Base-by-base conservation (phyloP, 2,329 filamentous ascomycete genomes). In the Coniochaeta sp. region DNA sequence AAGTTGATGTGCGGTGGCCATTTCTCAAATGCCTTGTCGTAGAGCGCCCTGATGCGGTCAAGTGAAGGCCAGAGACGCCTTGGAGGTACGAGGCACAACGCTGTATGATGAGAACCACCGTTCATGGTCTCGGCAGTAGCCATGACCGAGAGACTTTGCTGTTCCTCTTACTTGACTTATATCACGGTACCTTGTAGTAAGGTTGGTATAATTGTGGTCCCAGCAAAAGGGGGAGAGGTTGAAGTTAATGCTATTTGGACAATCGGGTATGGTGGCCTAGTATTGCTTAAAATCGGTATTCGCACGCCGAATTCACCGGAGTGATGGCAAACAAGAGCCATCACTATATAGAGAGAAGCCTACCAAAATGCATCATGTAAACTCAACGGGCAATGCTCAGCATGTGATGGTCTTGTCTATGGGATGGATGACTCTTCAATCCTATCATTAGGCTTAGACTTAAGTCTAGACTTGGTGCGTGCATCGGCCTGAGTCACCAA, bases 1-100 rank as follows among this genome's bases (percentile, higher is more conserved):
- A 89, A 70, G 64, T 89, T 89, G 66, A 89, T 68, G 65, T 89
- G 87, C 14, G 86, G 83, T 3, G 86, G 85, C 87, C 87, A 89
- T 70, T 77, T 82, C 28, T 74, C 75, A 64, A 81, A 82, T 0
- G 80, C 77, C 62, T 83, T 84, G 70, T 89, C 87, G 71, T 89
- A 86, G 14, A 85, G 73, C n/a, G 74, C 77, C 52, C 87, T 81
- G 3, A 90, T 71, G 16, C 73, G 72, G 64, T 88, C 78, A 58
- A 87, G 69, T 3, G 79, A 66, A 1, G 73, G 63, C 74, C 80
- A 82, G 38, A 80, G 68, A 57, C 74, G 64, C 24, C 66, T 64
- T 0, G 85, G 83, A 2, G 84, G 84, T 7, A 89, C 73, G 19
- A 88, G 68, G 64, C 84, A 86, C 33, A 89, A 70, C 1, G 86